Evolutionary conservation across 1,284 basidiomycete genomes (phyloP), one percentile per base, ranked within the genome.

Genomic region (Ganoderma boninense): DNA sequence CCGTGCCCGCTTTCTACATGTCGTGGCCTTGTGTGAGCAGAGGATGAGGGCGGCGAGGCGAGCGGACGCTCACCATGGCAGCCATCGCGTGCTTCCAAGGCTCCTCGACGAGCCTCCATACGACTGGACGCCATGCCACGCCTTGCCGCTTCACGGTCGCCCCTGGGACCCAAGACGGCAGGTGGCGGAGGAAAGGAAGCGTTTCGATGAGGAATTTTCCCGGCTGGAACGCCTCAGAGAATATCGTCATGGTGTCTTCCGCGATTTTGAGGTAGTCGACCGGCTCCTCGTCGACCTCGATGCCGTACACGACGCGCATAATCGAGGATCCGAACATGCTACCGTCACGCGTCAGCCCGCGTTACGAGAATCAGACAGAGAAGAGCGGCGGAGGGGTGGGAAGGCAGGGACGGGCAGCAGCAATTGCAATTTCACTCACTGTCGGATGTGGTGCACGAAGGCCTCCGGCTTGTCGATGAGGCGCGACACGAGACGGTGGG

Each of bases 241-340:
- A 75, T 10, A 67, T 52, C 13, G 63, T 57, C 29, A 75, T 69
- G 11, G 62, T 65, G 2, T 68, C 66, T 40, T 70, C 70, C 2
- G 69, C 69, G 13, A 71, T 67, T 26, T 46, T 46, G 0, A 71
- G 62, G 35, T 70, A 73, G 18, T 73, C 68, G 4, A 82, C 78
- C 10, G 77, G 64, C 7, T 71, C 68, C 10, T 77, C 75, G 43
- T 76, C 66, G 10, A 77, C 74, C 42, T 78, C 71, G 59, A 82
- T 78, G n/a, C 82, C 82, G 68, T 83, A 77, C 4, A 79, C 70
- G 40, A 83, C 73, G 32, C 70, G 74, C 71, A 80, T 77, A 56
- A 79, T 79, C 18, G 80, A 75, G 10, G 79, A 79, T 8, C 76
- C 79, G 62, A 76, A 75, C 52, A 74, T 70, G 54, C 82, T 83